Evolutionary conservation across 805 yeast species (phyloP).

Genomic region (Yarrowia osloensis): DNA sequence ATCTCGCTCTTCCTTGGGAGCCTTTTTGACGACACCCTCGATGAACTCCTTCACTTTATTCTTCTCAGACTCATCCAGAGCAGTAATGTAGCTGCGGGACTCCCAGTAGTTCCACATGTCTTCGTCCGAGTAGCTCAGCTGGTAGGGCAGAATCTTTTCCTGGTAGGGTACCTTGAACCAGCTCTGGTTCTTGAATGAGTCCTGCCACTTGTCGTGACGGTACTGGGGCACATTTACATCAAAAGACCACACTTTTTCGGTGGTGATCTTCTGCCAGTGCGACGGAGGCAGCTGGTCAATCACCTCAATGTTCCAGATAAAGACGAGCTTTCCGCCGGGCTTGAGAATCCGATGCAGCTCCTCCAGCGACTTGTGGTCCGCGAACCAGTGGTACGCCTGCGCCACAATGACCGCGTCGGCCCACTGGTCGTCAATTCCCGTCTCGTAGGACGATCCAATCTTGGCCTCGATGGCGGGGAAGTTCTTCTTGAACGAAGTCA

Average conservation of each 20-base stretch:
- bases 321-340: slow-evolving; percentile 52
- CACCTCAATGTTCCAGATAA: slow-evolving; percentile 62
- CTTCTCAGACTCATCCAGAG: slow-evolving; percentile 46
- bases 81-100: slow-evolving; percentile 57
- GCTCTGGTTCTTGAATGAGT: slow-evolving; percentile 42
- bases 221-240: slow-evolving; percentile 60
- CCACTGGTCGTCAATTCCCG: slow-evolving; percentile 50
- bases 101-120: slow-evolving; percentile 54
- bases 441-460: slow-evolving; percentile 49
- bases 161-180: slow-evolving; percentile 44
- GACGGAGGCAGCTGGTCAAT: slow-evolving; percentile 37
- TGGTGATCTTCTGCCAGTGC: slow-evolving; percentile 47
- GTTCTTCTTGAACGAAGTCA: slow-evolving; percentile 48
- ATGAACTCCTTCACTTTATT: background rate
- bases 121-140: slow-evolving; percentile 40
- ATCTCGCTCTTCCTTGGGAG: background rate
- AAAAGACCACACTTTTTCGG: slow-evolving; percentile 43
- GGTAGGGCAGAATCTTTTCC: slow-evolving; percentile 45
- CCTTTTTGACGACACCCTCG: background rate
- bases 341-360: slow-evolving; percentile 57
- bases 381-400: slow-evolving; percentile 70
- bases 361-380: slow-evolving; percentile 50
- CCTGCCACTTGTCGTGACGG: slow-evolving; percentile 49
- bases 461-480: slow-evolving; percentile 49
- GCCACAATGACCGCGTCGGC: slow-evolving; percentile 57